Base-by-base conservation (phyloP, 148 eudicot genomes). In the Pharnaceum exiguum region DNA sequence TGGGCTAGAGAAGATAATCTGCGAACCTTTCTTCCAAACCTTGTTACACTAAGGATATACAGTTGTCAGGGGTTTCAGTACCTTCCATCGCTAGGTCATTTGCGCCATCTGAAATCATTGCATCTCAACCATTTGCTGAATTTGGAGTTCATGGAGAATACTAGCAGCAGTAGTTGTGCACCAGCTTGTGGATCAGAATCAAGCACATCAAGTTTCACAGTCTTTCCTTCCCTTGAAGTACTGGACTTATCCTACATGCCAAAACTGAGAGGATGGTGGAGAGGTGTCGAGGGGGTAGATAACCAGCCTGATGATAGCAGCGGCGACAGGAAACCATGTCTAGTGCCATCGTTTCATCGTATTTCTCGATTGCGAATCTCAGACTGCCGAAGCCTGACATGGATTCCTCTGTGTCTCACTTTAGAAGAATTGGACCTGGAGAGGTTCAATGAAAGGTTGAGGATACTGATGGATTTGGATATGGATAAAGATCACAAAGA, bases 201-300 rank as follows among this genome's bases (percentile, higher is more conserved):
- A 15, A n/a, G n/a, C n/a, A n/a, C n/a, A n/a, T n/a, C n/a, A n/a
- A n/a, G n/a, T n/a, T 7, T 11, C 21, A 5, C 11, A 33, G 31
- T 48, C 32, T 43, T 47, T 16, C 46, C 69, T 3, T 63, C 38
- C 37, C 74, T 63, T 30, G 44, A 48, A 25, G 10, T 9, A 10
- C 57, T 71, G 3, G 7, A 4, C 1, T 39, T 71, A 2, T 0
- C 9, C 0, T 4, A 32, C 4, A 7, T 71, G 62, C 56, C 65
- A 5, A 46, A 57, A 25, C 26, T 71, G 60, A 35, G 36, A 37
- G 42, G 28, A 25, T 71, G 75, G 75, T 42, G 49, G 31, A 4
- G 44, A 17, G 4, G 18, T 23, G 7, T 25, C 8, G 9, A 12
- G 9, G 2, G 30, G 10, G 27, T 9, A 23, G 8, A 12, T 6